Evolutionary conservation across 2,329 filamentous ascomycete genomes (phyloP).

Genomic region (Neofusicoccum umdonicola): DNA sequence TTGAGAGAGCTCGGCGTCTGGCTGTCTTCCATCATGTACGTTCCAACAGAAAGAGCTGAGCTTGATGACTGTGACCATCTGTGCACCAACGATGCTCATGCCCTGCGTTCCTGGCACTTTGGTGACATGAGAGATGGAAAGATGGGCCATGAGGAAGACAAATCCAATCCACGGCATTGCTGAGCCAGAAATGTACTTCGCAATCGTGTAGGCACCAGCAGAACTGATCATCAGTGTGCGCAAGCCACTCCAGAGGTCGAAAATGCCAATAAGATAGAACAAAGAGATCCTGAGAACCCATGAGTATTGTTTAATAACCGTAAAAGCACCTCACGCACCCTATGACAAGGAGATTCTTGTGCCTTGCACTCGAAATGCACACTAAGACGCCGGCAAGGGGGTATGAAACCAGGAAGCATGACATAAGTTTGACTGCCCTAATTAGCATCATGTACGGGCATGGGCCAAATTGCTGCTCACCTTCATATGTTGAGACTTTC

Average conservation of each 20-base stretch:
- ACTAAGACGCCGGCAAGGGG: too few species aligned
- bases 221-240: slow-evolving; percentile 76
- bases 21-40: slow-evolving; percentile 80
- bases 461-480: too few species aligned
- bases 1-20: neutral
- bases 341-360: too few species aligned
- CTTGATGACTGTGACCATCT: slow-evolving; percentile 99
- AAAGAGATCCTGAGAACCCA: slow-evolving; percentile 60
- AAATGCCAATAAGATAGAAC: slow-evolving; percentile 91
- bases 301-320: too few species aligned
- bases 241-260: slow-evolving; percentile 84
- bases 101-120: slow-evolving; percentile 58
- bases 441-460: too few species aligned
- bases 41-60: slow-evolving; percentile 97
- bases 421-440: too few species aligned
- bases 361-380: too few species aligned
- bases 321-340: too few species aligned
- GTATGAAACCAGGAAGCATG: too few species aligned
- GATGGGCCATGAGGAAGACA: slow-evolving; percentile 89
- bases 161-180: slow-evolving; percentile 99
- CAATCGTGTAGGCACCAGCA: slow-evolving; percentile 78
- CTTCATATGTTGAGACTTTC: too few species aligned
- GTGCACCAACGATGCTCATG: slow-evolving; percentile 88
- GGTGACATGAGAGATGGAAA: slow-evolving; percentile 84
- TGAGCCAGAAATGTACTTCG: slow-evolving; percentile 76